Evolutionary conservation across 768 basidiomycete genomes (phyloP).

Genomic region (Mycena rebaudengoi): DNA sequence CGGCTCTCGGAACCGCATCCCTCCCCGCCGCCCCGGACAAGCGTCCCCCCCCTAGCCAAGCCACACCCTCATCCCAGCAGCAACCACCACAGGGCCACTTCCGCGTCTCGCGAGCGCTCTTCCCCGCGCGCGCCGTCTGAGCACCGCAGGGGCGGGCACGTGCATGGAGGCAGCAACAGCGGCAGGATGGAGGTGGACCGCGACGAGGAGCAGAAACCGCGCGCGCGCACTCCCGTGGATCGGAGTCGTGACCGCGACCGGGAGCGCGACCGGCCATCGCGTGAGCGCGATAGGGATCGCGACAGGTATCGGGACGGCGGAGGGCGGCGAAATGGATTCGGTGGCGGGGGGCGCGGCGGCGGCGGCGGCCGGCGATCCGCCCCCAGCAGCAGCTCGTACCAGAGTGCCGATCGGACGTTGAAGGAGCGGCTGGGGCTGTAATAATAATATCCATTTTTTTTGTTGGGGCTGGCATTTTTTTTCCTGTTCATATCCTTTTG

Average conservation of each 20-base stretch:
- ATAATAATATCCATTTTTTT: slow-evolving; percentile 34
- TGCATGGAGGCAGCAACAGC: not conserved
- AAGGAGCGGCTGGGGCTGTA: slow-evolving; percentile 85
- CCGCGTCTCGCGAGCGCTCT: no score
- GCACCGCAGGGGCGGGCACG: not conserved
- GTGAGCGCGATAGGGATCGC: slow-evolving; percentile 36
- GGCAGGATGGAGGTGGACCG: slow-evolving; percentile 59
- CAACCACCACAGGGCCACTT: slow-evolving; percentile 27
- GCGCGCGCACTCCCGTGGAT: slow-evolving; percentile 52
- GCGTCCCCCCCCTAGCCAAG: slow-evolving; percentile 36
- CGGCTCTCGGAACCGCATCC: slow-evolving; percentile 66
- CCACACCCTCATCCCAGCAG: slow-evolving; percentile 2
- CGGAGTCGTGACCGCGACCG: slow-evolving; percentile 37
- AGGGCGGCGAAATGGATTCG: slow-evolving; percentile 47
- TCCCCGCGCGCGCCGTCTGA: not conserved
- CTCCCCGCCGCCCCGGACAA: slow-evolving; percentile 41
- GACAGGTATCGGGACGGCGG: slow-evolving; percentile 40
- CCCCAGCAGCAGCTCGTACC: slow-evolving; percentile 42
- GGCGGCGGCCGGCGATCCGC: slow-evolving; percentile 37
- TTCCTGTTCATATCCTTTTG: slow-evolving; percentile 3
- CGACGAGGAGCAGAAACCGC: slow-evolving; percentile 61
- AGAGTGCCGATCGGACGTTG: slow-evolving; percentile 78
- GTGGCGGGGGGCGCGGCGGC: slow-evolving; percentile 44
- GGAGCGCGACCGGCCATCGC: slow-evolving; percentile 40
- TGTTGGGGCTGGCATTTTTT: slow-evolving; percentile 19